Percentiles rank a stretch among this genome's conserved stretches.
phyloP scores from a whole-genome alignment of 2,329 filamentous ascomycete species.

The Cadophora sp. region DNA sequence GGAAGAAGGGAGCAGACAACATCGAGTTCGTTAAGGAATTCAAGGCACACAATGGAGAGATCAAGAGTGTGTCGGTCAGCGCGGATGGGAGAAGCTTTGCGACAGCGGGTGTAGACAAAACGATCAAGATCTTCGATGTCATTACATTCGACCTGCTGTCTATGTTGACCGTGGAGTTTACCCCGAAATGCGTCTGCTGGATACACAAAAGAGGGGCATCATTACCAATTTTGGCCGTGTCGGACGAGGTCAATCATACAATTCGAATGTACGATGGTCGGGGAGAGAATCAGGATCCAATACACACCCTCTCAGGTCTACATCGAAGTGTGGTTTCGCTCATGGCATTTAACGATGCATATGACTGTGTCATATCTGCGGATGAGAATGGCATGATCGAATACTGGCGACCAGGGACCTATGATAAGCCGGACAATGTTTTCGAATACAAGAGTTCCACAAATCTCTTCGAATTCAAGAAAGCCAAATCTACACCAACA shows the following conservation, averaged over 20 bases:
- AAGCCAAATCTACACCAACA: slow-evolving; percentile 83
- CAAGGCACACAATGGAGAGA: slow-evolving; percentile 85
- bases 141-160: slow-evolving; percentile 88
- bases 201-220: slow-evolving; percentile 89
- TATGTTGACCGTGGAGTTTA: slow-evolving; percentile 79
- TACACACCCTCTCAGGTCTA: slow-evolving; percentile 80
- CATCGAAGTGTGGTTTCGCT: slow-evolving; percentile 82
- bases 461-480: slow-evolving; percentile 96
- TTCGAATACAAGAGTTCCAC: slow-evolving; percentile 95
- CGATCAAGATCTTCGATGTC: slow-evolving; percentile 81
- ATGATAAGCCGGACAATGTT: slow-evolving; percentile 90
- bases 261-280: slow-evolving; percentile 90
- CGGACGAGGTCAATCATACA: slow-evolving; percentile 72
- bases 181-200: slow-evolving; percentile 86
- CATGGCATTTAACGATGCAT: slow-evolving; percentile 88
- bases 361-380: slow-evolving; percentile 88
- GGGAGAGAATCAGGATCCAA: slow-evolving; percentile 76
- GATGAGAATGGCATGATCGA: slow-evolving; percentile 95
- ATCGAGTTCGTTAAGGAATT: slow-evolving; percentile 99
- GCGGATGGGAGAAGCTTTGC: slow-evolving; percentile 93
- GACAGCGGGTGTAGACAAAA: slow-evolving; percentile 80
- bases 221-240: slow-evolving; percentile 83
- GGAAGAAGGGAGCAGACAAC: slow-evolving; percentile 91
- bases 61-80: slow-evolving; percentile 84
- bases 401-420: slow-evolving; percentile 87